A percentile compares a stretch with the other conserved stretches of the same genome.
phyloP scores from a whole-genome alignment of 2,329 filamentous ascomycete species.

The Curvularia sp. region DNA sequence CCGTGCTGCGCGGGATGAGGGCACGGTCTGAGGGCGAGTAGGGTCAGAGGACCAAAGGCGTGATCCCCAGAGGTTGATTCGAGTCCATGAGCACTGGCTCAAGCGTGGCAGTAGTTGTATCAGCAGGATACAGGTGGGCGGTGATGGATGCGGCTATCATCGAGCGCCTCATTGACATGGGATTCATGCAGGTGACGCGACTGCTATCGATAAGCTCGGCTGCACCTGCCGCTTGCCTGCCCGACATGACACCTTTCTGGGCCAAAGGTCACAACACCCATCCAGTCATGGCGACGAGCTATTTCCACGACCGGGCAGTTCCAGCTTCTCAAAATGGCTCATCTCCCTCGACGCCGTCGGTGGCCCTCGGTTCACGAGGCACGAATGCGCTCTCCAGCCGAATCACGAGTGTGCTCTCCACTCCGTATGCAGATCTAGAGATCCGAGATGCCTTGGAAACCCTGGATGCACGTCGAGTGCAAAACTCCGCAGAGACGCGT shows the following conservation, averaged over 20 bases:
- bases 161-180: slow-evolving; percentile 23
- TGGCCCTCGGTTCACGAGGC: slow-evolving; percentile 39
- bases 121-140: slow-evolving; percentile 24
- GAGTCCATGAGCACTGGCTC: slow-evolving; percentile 33
- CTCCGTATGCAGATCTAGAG: slow-evolving; percentile 90
- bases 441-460: slow-evolving; percentile 84
- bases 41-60: slow-evolving; percentile 28
- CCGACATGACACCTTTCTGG: slow-evolving; percentile 24
- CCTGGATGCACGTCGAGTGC: slow-evolving; percentile 73
- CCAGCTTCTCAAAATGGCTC: slow-evolving; percentile 38
- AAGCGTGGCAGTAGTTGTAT: slow-evolving; percentile 28
- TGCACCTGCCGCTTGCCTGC: slow-evolving; percentile 27
- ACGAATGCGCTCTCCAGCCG: slow-evolving; percentile 78
- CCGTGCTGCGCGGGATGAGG: slow-evolving; percentile 20
- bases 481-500: slow-evolving; percentile 79
- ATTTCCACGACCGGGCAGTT: slow-evolving; percentile 43
- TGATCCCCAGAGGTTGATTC: slow-evolving; percentile 24
- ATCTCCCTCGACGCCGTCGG: slow-evolving; percentile 38
- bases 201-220: slow-evolving; percentile 40
- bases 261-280: slow-evolving; percentile 24
- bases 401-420: slow-evolving; percentile 83
- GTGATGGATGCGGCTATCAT: slow-evolving; percentile 32
- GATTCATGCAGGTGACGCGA: slow-evolving; percentile 37
- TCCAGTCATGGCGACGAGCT: slow-evolving; percentile 40
- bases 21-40: slow-evolving; percentile 9